Conservation (phyloP, 208 protist genomes). For the Eutreptiella sp. region DNA sequence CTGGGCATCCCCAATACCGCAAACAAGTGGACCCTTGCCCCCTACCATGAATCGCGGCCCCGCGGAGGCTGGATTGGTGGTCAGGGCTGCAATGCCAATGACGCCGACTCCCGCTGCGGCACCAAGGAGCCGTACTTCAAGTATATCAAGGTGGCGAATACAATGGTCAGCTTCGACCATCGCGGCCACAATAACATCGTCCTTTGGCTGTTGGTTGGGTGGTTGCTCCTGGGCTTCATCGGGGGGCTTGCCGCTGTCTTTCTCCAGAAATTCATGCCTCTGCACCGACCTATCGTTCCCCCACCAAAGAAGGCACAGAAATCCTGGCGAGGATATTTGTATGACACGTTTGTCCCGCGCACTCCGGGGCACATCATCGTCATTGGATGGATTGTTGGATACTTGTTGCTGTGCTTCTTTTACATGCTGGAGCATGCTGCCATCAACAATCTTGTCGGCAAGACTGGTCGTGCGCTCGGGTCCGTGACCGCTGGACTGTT, state of each 20-base stretch:
- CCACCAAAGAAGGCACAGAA: neutral
- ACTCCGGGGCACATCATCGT: neutral
- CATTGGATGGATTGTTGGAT: constrained; percentile 9
- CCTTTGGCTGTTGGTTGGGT: neutral
- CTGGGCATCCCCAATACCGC: neutral
- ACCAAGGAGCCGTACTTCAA: constrained; percentile 10
- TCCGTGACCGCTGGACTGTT: neutral
- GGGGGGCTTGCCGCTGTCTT: constrained; percentile 5
- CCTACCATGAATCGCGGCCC: neutral
- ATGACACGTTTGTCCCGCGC: neutral
- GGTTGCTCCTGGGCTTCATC: constrained; percentile 13
- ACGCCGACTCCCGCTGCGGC: neutral
- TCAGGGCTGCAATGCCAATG: constrained; percentile 2
- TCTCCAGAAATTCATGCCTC: neutral
- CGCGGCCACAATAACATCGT: neutral
- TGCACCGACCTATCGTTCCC: neutral
- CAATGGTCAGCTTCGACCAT: constrained; percentile 7
- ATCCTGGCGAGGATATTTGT: neutral
- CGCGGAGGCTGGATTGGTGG: neutral
- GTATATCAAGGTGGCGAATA: constrained; percentile 2
- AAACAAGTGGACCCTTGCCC: neutral
- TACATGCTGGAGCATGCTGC: constrained; percentile 15
- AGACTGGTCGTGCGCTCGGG: neutral
- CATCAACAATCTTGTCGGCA: constrained; percentile 22
- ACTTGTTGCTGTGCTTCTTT: constrained; percentile 6